Percentiles rank a stretch among this genome's conserved stretches.
phyloP scores from a whole-genome alignment of 2,329 filamentous ascomycete genomes.

The Colletotrichum tropicicola region DNA sequence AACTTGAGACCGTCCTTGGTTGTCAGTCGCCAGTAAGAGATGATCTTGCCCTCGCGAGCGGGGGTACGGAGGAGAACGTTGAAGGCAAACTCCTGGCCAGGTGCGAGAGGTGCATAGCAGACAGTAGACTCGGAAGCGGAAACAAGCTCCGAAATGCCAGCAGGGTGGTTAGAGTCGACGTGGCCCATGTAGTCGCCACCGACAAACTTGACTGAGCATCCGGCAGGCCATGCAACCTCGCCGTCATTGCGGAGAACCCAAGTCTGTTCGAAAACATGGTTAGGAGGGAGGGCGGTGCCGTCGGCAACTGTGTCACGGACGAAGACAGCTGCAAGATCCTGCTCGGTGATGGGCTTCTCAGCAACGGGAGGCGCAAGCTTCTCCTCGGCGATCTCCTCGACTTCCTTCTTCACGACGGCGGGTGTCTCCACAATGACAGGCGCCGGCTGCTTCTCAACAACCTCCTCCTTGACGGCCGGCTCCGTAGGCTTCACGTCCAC shows the following conservation, averaged over 20 bases:
- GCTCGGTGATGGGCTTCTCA: slow-evolving; percentile 32
- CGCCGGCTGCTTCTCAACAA: slow-evolving; percentile 37
- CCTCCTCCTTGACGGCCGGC: slow-evolving; percentile 34
- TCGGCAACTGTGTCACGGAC: slow-evolving; percentile 82
- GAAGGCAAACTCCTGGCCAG: slow-evolving; percentile 82
- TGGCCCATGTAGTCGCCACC: slow-evolving; percentile 98
- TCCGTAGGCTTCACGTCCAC: slow-evolving; percentile 75
- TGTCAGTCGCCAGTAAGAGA: slow-evolving; percentile 97
- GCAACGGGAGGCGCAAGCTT: slow-evolving; percentile 33
- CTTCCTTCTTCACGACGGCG: slow-evolving; percentile 28
- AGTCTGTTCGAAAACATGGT: slow-evolving; percentile 83
- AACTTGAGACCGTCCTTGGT: slow-evolving; percentile 83
- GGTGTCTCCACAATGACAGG: not conserved
- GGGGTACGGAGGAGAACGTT: slow-evolving; percentile 87
- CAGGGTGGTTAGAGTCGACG: slow-evolving; percentile 80
- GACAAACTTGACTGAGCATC: slow-evolving; percentile 89
- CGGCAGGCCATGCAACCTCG: slow-evolving; percentile 81
- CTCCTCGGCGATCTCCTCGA: slow-evolving; percentile 35
- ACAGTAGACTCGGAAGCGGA: slow-evolving; percentile 86
- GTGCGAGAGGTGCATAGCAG: slow-evolving; percentile 72
- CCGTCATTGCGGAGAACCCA: slow-evolving; percentile 93
- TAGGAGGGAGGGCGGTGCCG: slow-evolving; percentile 75
- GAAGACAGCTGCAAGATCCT: slow-evolving; percentile 67
- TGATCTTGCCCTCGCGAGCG: slow-evolving; percentile 76
- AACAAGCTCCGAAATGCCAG: slow-evolving; percentile 79